Conservation (phyloP, 2,329 filamentous ascomycete species). For the Fusarium tupiense region DNA sequence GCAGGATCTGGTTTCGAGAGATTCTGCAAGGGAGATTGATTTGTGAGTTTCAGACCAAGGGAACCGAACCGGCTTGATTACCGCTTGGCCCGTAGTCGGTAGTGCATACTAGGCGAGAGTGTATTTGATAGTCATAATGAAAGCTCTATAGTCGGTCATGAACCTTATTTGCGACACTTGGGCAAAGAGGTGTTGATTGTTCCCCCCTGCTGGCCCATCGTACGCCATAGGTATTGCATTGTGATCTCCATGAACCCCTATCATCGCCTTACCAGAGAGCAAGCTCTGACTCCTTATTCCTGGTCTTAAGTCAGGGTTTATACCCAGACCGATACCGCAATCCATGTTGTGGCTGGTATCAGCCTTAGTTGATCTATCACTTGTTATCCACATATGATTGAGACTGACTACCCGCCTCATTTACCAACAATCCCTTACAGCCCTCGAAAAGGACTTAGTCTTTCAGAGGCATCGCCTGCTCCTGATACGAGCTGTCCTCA, state of each 20-base stretch:
- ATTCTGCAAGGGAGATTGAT: conserved; percentile 23
- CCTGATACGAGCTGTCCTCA: conserved; percentile 1
- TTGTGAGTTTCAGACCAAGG: conserved; percentile 3
- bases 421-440: conserved; percentile 12
- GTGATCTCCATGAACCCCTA: conserved; percentile 12
- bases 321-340: background rate
- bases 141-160: background rate
- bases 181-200: background rate
- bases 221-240: conserved; percentile 1
- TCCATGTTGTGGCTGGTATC: conserved; percentile 11
- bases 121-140: background rate
- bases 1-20: conserved; percentile 15
- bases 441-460: background rate
- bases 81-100: conserved; percentile 8
- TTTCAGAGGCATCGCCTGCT: background rate
- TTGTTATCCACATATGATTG: background rate
- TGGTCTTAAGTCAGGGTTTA: background rate
- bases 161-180: background rate
- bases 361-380: conserved; percentile 25
- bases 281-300: background rate
- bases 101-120: conserved; percentile 17
- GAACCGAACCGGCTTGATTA: conserved; percentile 6
- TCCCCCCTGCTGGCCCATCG: background rate
- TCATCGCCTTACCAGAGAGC: background rate
- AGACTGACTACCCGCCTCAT: conserved; percentile 8